Conservation (phyloP, 495 filamentous ascomycete species). For the Penicillium nucicola region DNA sequence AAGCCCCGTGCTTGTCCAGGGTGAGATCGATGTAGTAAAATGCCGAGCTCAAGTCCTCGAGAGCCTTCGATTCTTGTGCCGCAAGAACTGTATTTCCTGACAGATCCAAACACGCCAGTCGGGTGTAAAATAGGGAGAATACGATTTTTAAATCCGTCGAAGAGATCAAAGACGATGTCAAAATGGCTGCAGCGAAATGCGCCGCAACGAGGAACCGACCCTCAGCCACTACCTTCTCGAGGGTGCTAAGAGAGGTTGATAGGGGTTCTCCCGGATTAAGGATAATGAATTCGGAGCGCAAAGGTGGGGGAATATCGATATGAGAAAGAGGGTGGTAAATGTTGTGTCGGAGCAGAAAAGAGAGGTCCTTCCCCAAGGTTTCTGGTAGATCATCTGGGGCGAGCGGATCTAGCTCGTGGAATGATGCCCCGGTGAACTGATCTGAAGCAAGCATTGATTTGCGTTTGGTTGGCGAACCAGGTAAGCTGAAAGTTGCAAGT, state of each 20-base stretch:
- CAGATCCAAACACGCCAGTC: conserved; percentile 78
- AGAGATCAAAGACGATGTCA: conserved; percentile 44
- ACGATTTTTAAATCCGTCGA: conserved; percentile 59
- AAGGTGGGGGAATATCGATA: conserved; percentile 60
- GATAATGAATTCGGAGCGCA: conserved; percentile 47
- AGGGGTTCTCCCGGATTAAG: conserved; percentile 36
- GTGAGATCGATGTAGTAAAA: conserved; percentile 59
- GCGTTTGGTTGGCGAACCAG: conserved; percentile 11
- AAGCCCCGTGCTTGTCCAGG: conserved; percentile 13
- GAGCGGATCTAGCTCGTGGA: conserved; percentile 31
- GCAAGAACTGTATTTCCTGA: conserved; percentile 68
- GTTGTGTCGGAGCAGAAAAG: conserved; percentile 71
- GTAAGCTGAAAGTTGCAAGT: conserved; percentile 12
- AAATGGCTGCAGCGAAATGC: conserved; percentile 36
- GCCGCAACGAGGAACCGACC: conserved; percentile 63
- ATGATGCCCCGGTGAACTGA: conserved; percentile 26
- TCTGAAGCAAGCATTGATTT: conserved; percentile 9
- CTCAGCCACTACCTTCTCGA: conserved; percentile 70
- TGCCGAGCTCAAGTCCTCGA: conserved; percentile 73
- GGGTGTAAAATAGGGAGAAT: conserved; percentile 75
- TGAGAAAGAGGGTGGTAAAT: conserved; percentile 78
- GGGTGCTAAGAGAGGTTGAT: conserved; percentile 32
- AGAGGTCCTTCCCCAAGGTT: conserved; percentile 63
- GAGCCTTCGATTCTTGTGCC: conserved; percentile 77
- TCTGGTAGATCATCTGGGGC: conserved; percentile 34